A percentile compares a stretch with the other conserved stretches of the same genome.
Conservation (phyloP, 1,284 basidiomycete species). For the Bjerkandera adusta region DNA sequence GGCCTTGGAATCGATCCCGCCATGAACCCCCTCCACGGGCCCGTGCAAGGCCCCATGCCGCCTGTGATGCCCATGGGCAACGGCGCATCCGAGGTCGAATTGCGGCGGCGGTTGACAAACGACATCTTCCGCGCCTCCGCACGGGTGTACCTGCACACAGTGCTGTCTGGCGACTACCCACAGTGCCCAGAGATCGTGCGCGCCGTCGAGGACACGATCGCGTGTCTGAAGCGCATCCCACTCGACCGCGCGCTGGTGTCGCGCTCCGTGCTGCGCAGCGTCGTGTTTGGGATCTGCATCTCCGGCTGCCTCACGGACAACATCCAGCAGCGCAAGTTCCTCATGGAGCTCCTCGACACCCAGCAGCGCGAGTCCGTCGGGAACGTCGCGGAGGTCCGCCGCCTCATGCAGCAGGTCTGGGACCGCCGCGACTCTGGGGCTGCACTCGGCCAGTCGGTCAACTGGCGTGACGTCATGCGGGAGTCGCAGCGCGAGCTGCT, state of each 20-base stretch:
- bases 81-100: conserved; percentile 27
- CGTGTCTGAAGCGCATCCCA: conserved; percentile 45
- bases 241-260: conserved; percentile 36
- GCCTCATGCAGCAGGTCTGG: conserved; percentile 65
- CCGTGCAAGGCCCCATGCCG: conserved; percentile 9
- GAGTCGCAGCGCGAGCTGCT: conserved; percentile 41
- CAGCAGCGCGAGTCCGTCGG: conserved; percentile 54
- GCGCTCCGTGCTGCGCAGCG: conserved; percentile 67
- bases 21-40: conserved; percentile 14
- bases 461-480: conserved; percentile 59
- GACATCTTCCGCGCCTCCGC: conserved; percentile 76
- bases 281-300: conserved; percentile 74
- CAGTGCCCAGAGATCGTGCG: conserved; percentile 56
- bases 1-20: background rate
- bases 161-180: conserved; percentile 67
- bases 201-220: conserved; percentile 54
- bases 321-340: conserved; percentile 38
- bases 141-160: conserved; percentile 66
- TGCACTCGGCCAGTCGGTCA: conserved; percentile 38
- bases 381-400: conserved; percentile 57
- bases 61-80: background rate
- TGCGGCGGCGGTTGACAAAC: conserved; percentile 52
- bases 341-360: conserved; percentile 46
- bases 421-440: conserved; percentile 23
- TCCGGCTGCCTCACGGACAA: conserved; percentile 67